Evolutionary conservation across 345 rosid genomes (phyloP).

Genomic region (Abelmoschus esculentus): DNA sequence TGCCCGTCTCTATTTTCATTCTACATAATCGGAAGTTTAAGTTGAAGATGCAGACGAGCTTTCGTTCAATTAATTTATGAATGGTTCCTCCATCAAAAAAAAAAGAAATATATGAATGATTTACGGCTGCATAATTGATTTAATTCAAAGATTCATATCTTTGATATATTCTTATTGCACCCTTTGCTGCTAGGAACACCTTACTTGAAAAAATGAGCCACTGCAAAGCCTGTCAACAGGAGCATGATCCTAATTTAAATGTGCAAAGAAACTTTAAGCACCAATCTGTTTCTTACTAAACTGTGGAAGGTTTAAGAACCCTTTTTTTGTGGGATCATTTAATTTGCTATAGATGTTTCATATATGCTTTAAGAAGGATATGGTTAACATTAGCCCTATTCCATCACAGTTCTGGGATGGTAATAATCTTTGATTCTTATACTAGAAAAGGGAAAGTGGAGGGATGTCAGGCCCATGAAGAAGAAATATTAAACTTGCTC

Average conservation of each 20-base stretch:
- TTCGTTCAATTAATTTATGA: not conserved
- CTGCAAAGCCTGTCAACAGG: not conserved
- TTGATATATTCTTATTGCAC: not conserved
- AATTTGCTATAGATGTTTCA: not conserved
- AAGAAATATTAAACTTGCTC: not conserved
- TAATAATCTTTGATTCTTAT: not conserved
- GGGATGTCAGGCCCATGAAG: not conserved
- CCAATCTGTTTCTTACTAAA: not conserved
- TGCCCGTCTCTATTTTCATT: constrained; percentile 8
- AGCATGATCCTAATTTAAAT: not conserved
- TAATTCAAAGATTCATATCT: not conserved
- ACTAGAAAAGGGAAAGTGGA: not conserved
- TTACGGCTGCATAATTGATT: not conserved
- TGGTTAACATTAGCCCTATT: not conserved
- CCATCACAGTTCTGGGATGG: not conserved
- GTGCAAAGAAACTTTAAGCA: not conserved
- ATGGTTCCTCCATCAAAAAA: not conserved
- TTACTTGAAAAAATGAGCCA: not conserved
- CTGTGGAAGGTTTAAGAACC: not conserved
- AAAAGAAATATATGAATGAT: not conserved
- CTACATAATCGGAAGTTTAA: not conserved
- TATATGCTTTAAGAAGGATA: constrained; percentile 5
- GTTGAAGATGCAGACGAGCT: not conserved
- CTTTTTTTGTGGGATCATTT: not conserved
- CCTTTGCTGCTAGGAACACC: not conserved